A percentile compares a stretch with the other conserved stretches of the same genome.
Conservation (phyloP, 768 basidiomycete genomes). For the Hericium rajendrae region DNA sequence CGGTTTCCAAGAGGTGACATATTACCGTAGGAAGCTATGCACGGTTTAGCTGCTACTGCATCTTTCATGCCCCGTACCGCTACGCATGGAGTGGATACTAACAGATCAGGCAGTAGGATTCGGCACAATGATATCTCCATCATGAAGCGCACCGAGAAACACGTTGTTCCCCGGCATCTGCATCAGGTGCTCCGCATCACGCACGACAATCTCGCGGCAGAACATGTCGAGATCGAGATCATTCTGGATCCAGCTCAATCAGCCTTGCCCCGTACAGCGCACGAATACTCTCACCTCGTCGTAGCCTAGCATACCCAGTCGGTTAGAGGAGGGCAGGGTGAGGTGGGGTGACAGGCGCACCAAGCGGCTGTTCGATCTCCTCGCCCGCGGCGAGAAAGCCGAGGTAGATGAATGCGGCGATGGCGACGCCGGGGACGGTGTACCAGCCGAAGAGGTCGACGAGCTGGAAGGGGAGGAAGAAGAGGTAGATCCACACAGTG, state of each 20-base stretch:
- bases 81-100: too few relatives aligned
- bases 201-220: constrained; percentile 44
- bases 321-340: not conserved
- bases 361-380: constrained; percentile 63
- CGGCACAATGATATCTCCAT: not conserved
- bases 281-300: constrained; percentile 36
- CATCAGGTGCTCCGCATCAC: constrained; percentile 48
- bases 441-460: constrained; percentile 52
- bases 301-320: constrained; percentile 35
- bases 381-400: constrained; percentile 67
- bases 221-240: constrained; percentile 62
- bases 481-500: constrained; percentile 65
- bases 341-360: constrained; percentile 22
- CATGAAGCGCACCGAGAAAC: constrained; percentile 26
- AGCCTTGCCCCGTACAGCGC: not conserved
- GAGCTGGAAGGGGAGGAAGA: constrained; percentile 72
- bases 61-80: too few relatives aligned
- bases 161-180: constrained; percentile 41
- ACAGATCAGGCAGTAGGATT: too few relatives aligned
- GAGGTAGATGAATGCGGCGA: constrained; percentile 64
- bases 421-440: constrained; percentile 54
- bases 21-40: too few relatives aligned
- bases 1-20: too few relatives aligned
- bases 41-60: too few relatives aligned
- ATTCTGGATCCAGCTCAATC: constrained; percentile 29